Conservation (phyloP, 306 rosid species). For the Trifolium dubium region DNA sequence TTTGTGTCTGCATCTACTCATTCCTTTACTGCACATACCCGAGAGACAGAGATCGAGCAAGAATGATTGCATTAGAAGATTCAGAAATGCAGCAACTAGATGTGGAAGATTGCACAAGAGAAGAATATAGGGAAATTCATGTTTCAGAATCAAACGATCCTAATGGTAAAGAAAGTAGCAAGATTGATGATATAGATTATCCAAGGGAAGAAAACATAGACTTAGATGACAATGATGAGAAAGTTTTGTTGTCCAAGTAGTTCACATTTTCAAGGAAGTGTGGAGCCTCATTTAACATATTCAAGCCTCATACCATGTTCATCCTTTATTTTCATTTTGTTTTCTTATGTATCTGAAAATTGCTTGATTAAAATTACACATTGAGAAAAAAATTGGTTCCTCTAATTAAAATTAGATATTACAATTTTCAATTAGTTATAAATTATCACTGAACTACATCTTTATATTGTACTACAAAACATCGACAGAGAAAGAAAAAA, state of each 20-base stretch:
- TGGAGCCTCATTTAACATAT: not conserved
- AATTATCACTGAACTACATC: too few relatives aligned
- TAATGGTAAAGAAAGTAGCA: conserved; percentile 36
- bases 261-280: not conserved
- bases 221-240: conserved; percentile 53
- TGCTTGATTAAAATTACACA: too few relatives aligned
- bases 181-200: conserved; percentile 36
- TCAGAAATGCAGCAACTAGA: conserved; percentile 64
- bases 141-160: conserved; percentile 38
- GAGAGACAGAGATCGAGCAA: conserved; percentile 78
- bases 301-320: not conserved
- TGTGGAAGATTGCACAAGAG: conserved; percentile 39
- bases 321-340: too few relatives aligned
- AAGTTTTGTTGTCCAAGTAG: conserved; percentile 48
- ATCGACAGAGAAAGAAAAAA: too few relatives aligned
- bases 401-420: too few relatives aligned
- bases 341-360: too few relatives aligned
- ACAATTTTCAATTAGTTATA: too few relatives aligned
- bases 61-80: conserved; percentile 58
- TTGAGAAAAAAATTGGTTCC: too few relatives aligned
- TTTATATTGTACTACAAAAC: too few relatives aligned
- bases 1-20: conserved; percentile 70
- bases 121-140: conserved; percentile 24
- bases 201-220: conserved; percentile 38
- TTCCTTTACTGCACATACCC: conserved; percentile 80